Base-by-base conservation (phyloP, 1,139 yeast genomes). In the Pichia sp. region DNA sequence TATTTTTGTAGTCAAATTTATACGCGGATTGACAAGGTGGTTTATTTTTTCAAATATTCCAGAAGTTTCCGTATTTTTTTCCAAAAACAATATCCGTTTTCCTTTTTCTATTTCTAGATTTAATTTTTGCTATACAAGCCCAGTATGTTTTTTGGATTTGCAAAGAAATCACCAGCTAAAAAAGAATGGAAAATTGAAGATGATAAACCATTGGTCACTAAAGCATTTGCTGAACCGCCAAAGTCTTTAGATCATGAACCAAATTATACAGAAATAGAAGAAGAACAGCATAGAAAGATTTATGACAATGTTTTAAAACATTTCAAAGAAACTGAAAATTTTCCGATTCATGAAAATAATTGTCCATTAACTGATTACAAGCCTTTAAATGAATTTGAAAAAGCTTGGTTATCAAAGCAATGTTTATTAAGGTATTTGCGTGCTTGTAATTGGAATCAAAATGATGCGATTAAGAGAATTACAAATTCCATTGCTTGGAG, bases 331-430 rank as follows among this genome's bases (percentile, higher is more conserved):
- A 57, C 58, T 2, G 55, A 55, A 24, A 36, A 64, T 40, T 65
- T 67, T 10, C 74, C 78, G 0, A 53, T 60, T 4, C 58, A 61
- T 23, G 82, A 77, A 56, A 68, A 67, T 20, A 60, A 64, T 38
- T 49, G 55, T 30, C 47, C 52, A 12, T 38, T 45, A 27, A 47
- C 48, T 3, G 48, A 52, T 0, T 51, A 47, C 41, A 55, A 59
- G 23, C 73, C 78, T 4, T 60, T 85, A 35, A 63, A 71, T 3
- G 77, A 70, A 16, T 71, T 66, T 43, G 98, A 92, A 61, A 78
- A 77, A 58, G 82, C 92, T 1, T 92, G 97, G 97, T 69, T 92
- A 38, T 83, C 96, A 4, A 76, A 80, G 55, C 97, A 92, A 61
- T 92, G 97, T 61, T 69, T 92, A 43, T 66, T 87, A 56, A 72